A percentile compares a stretch with the other conserved stretches of the same genome.
Evolutionary conservation across 768 basidiomycete species (phyloP).

Genomic region (Porpolomopsis calyptriformis): DNA sequence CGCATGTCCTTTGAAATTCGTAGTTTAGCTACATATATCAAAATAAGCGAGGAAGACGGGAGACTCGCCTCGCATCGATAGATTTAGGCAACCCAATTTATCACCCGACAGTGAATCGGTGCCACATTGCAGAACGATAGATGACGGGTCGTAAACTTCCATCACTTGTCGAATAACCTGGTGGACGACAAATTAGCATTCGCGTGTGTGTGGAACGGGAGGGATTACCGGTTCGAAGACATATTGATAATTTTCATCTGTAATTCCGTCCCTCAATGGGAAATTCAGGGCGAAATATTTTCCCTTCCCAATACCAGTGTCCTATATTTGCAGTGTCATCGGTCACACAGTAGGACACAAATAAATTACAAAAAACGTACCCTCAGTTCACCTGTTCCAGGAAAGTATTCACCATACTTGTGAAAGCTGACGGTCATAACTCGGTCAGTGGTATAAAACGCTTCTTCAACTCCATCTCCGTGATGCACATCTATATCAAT

Average conservation of each 20-base stretch:
- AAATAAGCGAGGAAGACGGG: background rate
- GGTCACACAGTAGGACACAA: constrained; percentile 37
- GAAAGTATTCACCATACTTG: constrained; percentile 94
- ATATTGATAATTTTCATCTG: constrained; percentile 74
- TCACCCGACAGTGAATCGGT: constrained; percentile 93
- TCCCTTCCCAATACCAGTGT: constrained; percentile 80
- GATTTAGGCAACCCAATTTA: constrained; percentile 91
- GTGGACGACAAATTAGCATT: background rate
- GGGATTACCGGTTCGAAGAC: constrained; percentile 84
- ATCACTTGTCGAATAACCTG: constrained; percentile 79
- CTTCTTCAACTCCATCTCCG: constrained; percentile 97
- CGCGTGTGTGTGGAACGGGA: constrained; percentile 3
- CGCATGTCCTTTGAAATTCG: constrained; percentile 56
- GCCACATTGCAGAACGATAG: constrained; percentile 88
- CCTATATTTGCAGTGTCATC: constrained; percentile 41
- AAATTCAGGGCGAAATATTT: constrained; percentile 88
- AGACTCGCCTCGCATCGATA: constrained; percentile 74
- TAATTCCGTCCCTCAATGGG: constrained; percentile 88
- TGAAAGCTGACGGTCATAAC: constrained; percentile 98
- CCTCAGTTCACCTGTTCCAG: constrained; percentile 50
- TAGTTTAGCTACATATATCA: background rate
- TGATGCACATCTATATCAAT: constrained; percentile 99
- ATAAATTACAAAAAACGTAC: constrained; percentile 3
- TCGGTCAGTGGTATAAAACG: constrained; percentile 93
- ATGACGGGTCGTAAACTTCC: constrained; percentile 80